These are phyloP conservation scores for Fusarium redolens DNA, from an alignment of 2,329 filamentous ascomycete genomes.

Conservation along the genomic window DNA sequence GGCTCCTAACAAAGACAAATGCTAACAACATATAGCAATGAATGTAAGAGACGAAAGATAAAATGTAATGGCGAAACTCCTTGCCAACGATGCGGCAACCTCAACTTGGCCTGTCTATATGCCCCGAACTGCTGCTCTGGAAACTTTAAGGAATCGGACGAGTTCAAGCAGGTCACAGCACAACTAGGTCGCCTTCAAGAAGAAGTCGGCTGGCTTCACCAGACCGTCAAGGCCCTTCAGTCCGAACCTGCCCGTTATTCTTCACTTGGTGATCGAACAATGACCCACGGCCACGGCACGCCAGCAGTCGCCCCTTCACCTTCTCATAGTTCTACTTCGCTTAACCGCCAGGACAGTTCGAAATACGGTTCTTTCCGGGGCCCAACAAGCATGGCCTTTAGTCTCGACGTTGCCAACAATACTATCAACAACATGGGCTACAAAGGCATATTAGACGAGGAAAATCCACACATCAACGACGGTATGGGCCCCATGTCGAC, in stretches of 20 bases:
- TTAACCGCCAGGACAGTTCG: conserved; percentile 57
- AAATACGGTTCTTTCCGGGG: conserved; percentile 79
- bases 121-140: conserved; percentile 75
- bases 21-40: conserved; percentile 62
- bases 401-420: conserved; percentile 85
- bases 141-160: conserved; percentile 91
- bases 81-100: conserved; percentile 75
- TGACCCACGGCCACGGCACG: conserved; percentile 49
- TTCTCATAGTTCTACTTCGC: conserved; percentile 54
- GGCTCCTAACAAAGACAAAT: neutral
- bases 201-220: conserved; percentile 82
- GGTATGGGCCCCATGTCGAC: conserved; percentile 33
- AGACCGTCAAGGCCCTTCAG: conserved; percentile 76
- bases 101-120: conserved; percentile 74
- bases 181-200: conserved; percentile 83
- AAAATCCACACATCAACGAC: conserved; percentile 60
- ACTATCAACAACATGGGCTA: conserved; percentile 93
- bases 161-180: conserved; percentile 83
- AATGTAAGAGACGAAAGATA: conserved; percentile 80
- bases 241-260: conserved; percentile 61
- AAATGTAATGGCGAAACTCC: conserved; percentile 79
- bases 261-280: conserved; percentile 56
- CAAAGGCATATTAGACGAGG: conserved; percentile 71
- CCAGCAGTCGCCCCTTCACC: conserved; percentile 55
- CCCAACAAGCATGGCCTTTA: conserved; percentile 86